Evolutionary conservation across 768 basidiomycete species (phyloP).

Genomic region (Xanthoconium purpureum): DNA sequence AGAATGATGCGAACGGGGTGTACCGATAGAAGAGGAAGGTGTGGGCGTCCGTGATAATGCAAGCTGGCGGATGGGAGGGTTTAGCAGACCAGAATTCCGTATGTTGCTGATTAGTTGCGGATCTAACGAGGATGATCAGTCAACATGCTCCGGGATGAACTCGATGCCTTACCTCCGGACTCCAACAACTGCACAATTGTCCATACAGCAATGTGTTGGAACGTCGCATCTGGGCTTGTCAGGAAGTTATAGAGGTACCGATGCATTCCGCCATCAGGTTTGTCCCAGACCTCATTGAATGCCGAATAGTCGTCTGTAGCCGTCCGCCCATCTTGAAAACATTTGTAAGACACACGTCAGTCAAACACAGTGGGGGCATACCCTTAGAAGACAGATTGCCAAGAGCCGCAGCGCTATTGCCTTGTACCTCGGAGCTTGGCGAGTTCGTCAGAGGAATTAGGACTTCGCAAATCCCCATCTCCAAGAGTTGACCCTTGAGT

Average conservation of each 20-base stretch:
- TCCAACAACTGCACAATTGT: conserved; percentile 97
- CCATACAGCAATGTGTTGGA: conserved; percentile 99
- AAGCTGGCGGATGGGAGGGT: conserved; percentile 84
- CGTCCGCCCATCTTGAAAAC: conserved; percentile 62
- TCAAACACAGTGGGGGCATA: conserved; percentile 28
- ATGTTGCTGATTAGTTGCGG: conserved; percentile 88
- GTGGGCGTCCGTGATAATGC: conserved; percentile 68
- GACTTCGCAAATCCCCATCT: conserved; percentile 98
- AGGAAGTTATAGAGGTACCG: conserved; percentile 92
- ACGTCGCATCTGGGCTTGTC: conserved; percentile 90
- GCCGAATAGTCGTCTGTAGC: conserved; percentile 89
- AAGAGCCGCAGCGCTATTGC: conserved; percentile 95
- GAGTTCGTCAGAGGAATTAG: conserved; percentile 96
- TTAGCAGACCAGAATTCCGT: conserved; percentile 74
- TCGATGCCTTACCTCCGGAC: conserved; percentile 66
- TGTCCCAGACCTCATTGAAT: conserved; percentile 97
- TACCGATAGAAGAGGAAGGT: conserved; percentile 70
- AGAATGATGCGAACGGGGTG: conserved; percentile 68
- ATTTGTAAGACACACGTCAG: neutral
- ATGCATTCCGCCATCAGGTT: conserved; percentile 97
- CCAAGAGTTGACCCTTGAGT: conserved; percentile 90
- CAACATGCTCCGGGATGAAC: neutral
- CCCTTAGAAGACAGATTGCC: conserved; percentile 98
- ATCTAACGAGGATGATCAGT: conserved; percentile 44
- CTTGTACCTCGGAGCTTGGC: conserved; percentile 95